phyloP scores from a whole-genome alignment of 164 flowering plant genomes.

The Nymphaea thermarum region DNA sequence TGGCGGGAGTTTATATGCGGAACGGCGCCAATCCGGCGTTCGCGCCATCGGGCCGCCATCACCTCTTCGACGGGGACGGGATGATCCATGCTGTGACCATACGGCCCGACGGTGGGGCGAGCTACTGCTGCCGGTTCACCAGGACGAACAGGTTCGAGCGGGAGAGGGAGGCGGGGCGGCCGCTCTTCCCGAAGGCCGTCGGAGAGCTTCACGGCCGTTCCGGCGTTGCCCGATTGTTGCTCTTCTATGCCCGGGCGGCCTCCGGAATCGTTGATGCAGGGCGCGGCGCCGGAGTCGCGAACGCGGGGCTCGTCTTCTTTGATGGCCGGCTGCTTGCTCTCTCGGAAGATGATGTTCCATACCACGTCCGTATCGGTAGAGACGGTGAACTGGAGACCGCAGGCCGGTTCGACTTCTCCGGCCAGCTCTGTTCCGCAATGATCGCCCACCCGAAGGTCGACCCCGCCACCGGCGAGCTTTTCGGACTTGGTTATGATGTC shows the following conservation, averaged over 20 bases:
- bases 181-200: slow-evolving; percentile 27
- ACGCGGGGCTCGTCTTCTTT: slow-evolving; percentile 39
- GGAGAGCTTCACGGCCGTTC: slow-evolving; percentile 42
- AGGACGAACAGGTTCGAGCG: slow-evolving; percentile 28
- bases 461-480: slow-evolving; percentile 40
- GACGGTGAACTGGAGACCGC: slow-evolving; percentile 36
- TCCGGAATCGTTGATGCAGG: slow-evolving; percentile 20
- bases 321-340: slow-evolving; percentile 36
- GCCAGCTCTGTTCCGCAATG: slow-evolving; percentile 27
- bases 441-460: slow-evolving; percentile 61
- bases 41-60: slow-evolving; percentile 28
- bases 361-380: slow-evolving; percentile 23
- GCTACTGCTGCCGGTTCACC: slow-evolving; percentile 36
- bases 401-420: slow-evolving; percentile 34
- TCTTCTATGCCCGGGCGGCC: slow-evolving; percentile 26
- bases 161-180: slow-evolving; percentile 18
- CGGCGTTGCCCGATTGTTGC: slow-evolving; percentile 28
- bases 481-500: slow-evolving; percentile 37
- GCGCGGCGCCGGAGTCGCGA: slow-evolving; percentile 37
- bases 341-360: slow-evolving; percentile 50
- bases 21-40: slow-evolving; percentile 41
- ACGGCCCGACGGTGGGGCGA: slow-evolving; percentile 1
- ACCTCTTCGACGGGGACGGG: slow-evolving; percentile 45
- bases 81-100: slow-evolving; percentile 39
- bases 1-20: slow-evolving; percentile 31